Evolutionary conservation across 768 basidiomycete species (phyloP), one percentile per base, ranked within the genome.

Genomic region (Thelephora ganbajun): DNA sequence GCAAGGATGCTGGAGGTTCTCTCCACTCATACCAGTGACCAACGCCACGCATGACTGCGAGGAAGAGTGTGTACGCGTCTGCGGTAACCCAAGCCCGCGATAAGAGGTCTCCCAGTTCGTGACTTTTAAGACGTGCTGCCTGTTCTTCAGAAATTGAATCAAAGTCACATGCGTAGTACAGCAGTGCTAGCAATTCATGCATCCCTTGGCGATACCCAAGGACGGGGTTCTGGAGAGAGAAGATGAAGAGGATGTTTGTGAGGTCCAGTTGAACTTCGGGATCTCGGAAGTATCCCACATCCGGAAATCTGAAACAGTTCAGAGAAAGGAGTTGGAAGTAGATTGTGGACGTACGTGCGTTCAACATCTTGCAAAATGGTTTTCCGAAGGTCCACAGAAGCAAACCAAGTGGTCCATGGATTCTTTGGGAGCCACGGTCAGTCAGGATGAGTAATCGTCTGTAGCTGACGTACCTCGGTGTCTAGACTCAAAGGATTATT

Each of bases 131-230:
- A 18, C 49, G 52, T 33, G 58, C 58, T 35, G 54, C 50, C n/a
- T 62, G 49, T 9, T 61, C 63, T 0, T 69, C 63, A 6, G 64
- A 52, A 12, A 90, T 60, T 1, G 91, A 82, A 65, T 99, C 96
- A 54, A 73, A 81, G 61, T 94, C 83, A 48, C 86, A 69, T 2
- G 82, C 82, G 57, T 86, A 79, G 56, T 88, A 87, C 23, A 97
- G 62, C 0, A 89, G 83, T 3, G 93, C 96, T 18, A 97, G 73
- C 7, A 98, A 66, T 59, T 99, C 96, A 58, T 99, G 96, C 96
- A 99, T 98, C 46, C 96, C 94, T 70, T 99, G 96, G 26, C 96
- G 77, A 60, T 99, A 99, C 18, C 92, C 91, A 18, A 94, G 76
- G 35, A 81, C 71, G 1, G 87, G 79, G 59, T 93, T 79, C 59